Conservation (phyloP, 306 rosid species). For the Glycine latifolia region DNA sequence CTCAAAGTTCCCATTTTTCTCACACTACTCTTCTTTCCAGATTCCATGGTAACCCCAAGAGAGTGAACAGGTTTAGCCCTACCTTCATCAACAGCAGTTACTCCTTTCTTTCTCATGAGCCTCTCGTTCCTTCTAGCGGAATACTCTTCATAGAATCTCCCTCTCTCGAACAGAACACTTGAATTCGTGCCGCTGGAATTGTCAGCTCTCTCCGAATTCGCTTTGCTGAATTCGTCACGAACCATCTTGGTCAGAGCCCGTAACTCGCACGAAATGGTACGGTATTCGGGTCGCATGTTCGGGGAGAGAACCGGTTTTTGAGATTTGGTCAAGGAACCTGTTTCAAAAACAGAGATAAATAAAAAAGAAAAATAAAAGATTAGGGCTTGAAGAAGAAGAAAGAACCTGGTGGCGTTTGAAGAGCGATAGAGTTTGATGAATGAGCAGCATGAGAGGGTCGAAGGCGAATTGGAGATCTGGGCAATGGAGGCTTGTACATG, state of each 20-base stretch:
- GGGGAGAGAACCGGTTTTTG: conserved; percentile 49
- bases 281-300: conserved; percentile 72
- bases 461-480: conserved; percentile 70
- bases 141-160: conserved; percentile 80
- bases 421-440: conserved; percentile 53
- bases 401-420: conserved; percentile 77
- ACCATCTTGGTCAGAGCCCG: conserved; percentile 69
- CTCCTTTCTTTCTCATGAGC: conserved; percentile 68
- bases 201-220: conserved; percentile 30
- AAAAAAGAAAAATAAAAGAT: background rate
- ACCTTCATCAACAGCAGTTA: conserved; percentile 42
- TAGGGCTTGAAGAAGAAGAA: background rate
- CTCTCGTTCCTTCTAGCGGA: conserved; percentile 93
- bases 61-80: conserved; percentile 28
- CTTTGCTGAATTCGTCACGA: conserved; percentile 55
- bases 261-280: conserved; percentile 72
- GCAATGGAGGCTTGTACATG: conserved; percentile 73
- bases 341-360: background rate
- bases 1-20: conserved; percentile 69
- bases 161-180: conserved; percentile 66
- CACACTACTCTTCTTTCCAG: conserved; percentile 63
- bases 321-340: conserved; percentile 74
- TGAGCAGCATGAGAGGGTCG: conserved; percentile 57
- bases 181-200: no score
- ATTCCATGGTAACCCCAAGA: conserved; percentile 81